Evolutionary conservation across 1,284 basidiomycete species (phyloP).

Genomic region (Papiliotrema fonsecae): DNA sequence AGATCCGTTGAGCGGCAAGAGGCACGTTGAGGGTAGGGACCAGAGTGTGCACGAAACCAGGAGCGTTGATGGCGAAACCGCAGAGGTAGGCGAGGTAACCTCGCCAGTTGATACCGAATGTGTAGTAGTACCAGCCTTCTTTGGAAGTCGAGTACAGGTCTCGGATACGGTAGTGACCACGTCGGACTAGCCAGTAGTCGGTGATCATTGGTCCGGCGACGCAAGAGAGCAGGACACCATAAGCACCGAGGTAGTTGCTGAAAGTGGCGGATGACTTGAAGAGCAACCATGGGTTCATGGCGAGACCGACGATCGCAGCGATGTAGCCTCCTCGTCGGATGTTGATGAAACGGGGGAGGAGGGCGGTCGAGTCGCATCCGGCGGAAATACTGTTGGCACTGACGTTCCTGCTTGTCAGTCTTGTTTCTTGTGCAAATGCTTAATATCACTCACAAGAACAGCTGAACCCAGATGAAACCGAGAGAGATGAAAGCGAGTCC

Average conservation of each 20-base stretch:
- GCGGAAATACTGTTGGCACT: constrained; percentile 80
- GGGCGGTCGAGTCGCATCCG: constrained; percentile 76
- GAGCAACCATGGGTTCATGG: constrained; percentile 68
- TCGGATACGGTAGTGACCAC: constrained; percentile 64
- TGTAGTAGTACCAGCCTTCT: constrained; percentile 71
- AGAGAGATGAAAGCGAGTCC: constrained; percentile 60
- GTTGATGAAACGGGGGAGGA: constrained; percentile 75
- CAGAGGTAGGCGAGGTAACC: constrained; percentile 43
- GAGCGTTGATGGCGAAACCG: constrained; percentile 76
- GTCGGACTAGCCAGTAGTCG: constrained; percentile 73
- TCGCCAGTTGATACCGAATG: constrained; percentile 67
- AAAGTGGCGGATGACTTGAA: constrained; percentile 71
- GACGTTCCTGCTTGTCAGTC: too few relatives aligned
- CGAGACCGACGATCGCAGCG: constrained; percentile 67
- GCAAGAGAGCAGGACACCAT: constrained; percentile 59
- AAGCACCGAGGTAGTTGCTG: constrained; percentile 76
- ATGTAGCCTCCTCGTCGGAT: constrained; percentile 79
- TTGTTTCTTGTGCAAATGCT: too few relatives aligned
- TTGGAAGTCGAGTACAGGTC: constrained; percentile 63
- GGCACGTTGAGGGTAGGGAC: constrained; percentile 59
- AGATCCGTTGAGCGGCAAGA: constrained; percentile 62
- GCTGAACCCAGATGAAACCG: constrained; percentile 42
- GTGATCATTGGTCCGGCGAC: constrained; percentile 79
- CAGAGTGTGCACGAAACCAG: constrained; percentile 50
- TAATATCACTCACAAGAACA: too few relatives aligned